phyloP scores from a whole-genome alignment of 1,284 basidiomycete genomes.

The Malassezia cuniculi region DNA sequence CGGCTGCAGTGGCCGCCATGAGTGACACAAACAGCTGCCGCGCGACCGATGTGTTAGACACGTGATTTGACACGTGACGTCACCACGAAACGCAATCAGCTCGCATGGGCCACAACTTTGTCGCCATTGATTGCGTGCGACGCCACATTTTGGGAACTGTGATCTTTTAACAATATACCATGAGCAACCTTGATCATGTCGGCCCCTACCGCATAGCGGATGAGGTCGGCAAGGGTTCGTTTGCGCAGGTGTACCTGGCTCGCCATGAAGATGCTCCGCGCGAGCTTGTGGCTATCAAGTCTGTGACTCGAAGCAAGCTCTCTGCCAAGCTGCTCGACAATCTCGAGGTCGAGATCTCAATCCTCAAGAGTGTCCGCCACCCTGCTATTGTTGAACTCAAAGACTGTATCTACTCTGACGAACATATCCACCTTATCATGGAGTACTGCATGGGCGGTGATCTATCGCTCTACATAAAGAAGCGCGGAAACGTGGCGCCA shows the following conservation, averaged over 20 bases:
- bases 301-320: conserved; percentile 74
- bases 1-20: no score
- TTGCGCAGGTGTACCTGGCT: conserved; percentile 89
- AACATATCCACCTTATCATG: conserved; percentile 94
- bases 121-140: conserved; percentile 1
- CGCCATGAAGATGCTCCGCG: conserved; percentile 47
- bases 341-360: conserved; percentile 90
- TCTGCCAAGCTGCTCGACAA: conserved; percentile 89
- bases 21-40: no score
- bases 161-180: no score
- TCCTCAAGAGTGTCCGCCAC: conserved; percentile 84
- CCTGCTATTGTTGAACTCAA: conserved; percentile 82
- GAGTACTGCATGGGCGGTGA: conserved; percentile 92
- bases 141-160: no score
- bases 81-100: no score
- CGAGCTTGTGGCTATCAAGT: conserved; percentile 73
- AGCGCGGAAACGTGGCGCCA: conserved; percentile 24
- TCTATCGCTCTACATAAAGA: conserved; percentile 78
- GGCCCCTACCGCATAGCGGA: conserved; percentile 50
- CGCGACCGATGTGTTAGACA: no score
- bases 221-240: conserved; percentile 63
- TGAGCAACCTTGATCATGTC: no score
- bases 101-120: conserved; percentile 11
- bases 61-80: no score
- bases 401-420: conserved; percentile 82